These are phyloP conservation scores for Quercus phellos DNA, from an alignment of 331 rosid species.

Conservation along the genomic window DNA sequence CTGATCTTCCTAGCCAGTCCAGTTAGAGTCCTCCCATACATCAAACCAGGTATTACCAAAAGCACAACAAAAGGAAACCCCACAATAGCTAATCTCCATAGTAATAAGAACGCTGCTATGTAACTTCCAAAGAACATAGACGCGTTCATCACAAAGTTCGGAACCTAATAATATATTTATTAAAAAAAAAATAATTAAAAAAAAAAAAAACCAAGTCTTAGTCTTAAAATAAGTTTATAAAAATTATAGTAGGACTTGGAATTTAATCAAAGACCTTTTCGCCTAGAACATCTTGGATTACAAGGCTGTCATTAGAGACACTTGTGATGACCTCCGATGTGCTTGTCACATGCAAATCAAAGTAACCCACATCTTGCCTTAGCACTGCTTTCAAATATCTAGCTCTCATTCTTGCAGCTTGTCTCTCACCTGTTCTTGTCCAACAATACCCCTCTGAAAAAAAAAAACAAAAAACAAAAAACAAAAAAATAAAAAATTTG, in stretches of 20 bases:
- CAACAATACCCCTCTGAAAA: constrained; percentile 83
- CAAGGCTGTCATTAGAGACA: constrained; percentile 70
- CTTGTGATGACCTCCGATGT: constrained; percentile 81
- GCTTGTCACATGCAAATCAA: constrained; percentile 81
- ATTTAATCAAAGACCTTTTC: constrained; percentile 55
- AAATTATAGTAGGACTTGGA: neutral
- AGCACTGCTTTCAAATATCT: constrained; percentile 74
- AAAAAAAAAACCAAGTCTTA: neutral
- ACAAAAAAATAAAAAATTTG: no score
- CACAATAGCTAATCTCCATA: constrained; percentile 72
- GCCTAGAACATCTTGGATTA: constrained; percentile 73
- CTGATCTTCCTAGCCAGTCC: constrained; percentile 58
- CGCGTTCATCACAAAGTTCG: constrained; percentile 67
- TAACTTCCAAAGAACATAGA: constrained; percentile 65
- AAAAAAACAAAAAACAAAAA: neutral
- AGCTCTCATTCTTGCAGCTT: constrained; percentile 83
- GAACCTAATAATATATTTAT: constrained; percentile 24
- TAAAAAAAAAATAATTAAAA: neutral
- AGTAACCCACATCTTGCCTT: constrained; percentile 86
- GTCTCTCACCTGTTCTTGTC: constrained; percentile 96
- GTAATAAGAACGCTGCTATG: constrained; percentile 49
- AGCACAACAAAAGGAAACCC: constrained; percentile 68
- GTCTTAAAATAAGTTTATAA: neutral
- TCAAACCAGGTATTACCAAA: constrained; percentile 72
- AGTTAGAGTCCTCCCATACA: constrained; percentile 71